phyloP scores from a whole-genome alignment of 2,329 filamentous ascomycete genomes.

The Fusarium fracticaudum region DNA sequence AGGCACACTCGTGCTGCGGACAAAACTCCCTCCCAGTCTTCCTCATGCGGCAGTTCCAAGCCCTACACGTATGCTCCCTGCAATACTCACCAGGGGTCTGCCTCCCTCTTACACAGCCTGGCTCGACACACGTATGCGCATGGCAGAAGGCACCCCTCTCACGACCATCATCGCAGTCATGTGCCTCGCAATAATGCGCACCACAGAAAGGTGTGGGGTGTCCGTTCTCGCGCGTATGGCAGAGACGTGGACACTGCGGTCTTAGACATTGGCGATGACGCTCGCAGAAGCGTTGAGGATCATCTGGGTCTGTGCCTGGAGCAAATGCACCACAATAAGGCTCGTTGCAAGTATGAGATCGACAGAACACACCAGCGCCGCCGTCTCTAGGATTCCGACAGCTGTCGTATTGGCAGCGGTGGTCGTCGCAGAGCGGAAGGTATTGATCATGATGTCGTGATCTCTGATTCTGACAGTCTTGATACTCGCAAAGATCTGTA shows the following conservation, averaged over 20 bases:
- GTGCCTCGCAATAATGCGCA: constrained; percentile 43
- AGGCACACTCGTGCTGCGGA: constrained; percentile 41
- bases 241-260: constrained; percentile 37
- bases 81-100: constrained; percentile 30
- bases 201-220: constrained; percentile 41
- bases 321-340: constrained; percentile 39
- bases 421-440: constrained; percentile 41
- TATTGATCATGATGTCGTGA: constrained; percentile 29
- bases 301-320: constrained; percentile 20
- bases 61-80: constrained; percentile 41
- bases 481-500: constrained; percentile 43
- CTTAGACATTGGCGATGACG: constrained; percentile 42
- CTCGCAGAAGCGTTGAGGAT: constrained; percentile 41
- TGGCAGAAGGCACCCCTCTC: constrained; percentile 34
- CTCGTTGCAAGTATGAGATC: constrained; percentile 43
- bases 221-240: constrained; percentile 42
- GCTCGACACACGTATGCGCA: constrained; percentile 43
- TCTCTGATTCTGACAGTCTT: constrained; percentile 37
- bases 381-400: constrained; percentile 34
- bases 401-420: constrained; percentile 40
- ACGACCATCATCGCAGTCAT: constrained; percentile 41
- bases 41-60: constrained; percentile 34
- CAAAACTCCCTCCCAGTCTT: constrained; percentile 37
- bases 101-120: constrained; percentile 36
- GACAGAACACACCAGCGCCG: constrained; percentile 37